These are phyloP conservation scores for Hymenoscyphus occultus DNA, from an alignment of 2,329 filamentous ascomycete species.

Conservation along the genomic window DNA sequence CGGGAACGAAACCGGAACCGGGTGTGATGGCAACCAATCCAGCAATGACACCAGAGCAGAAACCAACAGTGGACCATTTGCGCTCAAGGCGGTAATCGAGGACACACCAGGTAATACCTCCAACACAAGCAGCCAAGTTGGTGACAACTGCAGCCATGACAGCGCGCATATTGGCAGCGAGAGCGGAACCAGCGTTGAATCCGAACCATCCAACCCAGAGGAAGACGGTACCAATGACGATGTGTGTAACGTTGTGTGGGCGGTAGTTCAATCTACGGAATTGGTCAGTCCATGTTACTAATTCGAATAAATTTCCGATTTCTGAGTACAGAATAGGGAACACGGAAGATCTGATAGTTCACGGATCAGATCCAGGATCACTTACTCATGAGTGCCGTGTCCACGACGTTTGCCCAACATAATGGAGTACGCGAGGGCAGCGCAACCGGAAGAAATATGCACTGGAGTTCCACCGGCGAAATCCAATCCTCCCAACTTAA, in stretches of 20 bases:
- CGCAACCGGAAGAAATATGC: conserved; percentile 79
- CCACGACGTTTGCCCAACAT: conserved; percentile 73
- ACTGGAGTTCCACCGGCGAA: conserved; percentile 90
- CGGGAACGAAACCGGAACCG: conserved; percentile 77
- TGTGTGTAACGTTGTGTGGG: conserved; percentile 89
- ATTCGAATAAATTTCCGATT: neutral
- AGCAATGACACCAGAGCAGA: conserved; percentile 86
- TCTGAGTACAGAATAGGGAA: neutral
- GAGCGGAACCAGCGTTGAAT: conserved; percentile 84
- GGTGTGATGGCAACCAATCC: conserved; percentile 87
- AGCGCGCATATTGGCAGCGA: conserved; percentile 77
- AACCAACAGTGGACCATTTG: conserved; percentile 91
- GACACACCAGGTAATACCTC: conserved; percentile 85
- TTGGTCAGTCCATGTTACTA: conserved; percentile 7
- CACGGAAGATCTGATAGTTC: neutral
- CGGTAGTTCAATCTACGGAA: conserved; percentile 73
- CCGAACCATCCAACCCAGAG: conserved; percentile 96
- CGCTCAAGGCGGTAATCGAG: conserved; percentile 84
- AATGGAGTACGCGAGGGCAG: conserved; percentile 85
- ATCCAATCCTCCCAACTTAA: conserved; percentile 75
- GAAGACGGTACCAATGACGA: conserved; percentile 89
- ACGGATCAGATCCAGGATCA: conserved; percentile 4
- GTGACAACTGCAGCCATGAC: conserved; percentile 86
- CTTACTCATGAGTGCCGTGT: conserved; percentile 51
- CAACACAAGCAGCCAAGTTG: conserved; percentile 78